phyloP scores from a whole-genome alignment of 2,329 filamentous ascomycete species.

The Scytalidium lignicola region DNA sequence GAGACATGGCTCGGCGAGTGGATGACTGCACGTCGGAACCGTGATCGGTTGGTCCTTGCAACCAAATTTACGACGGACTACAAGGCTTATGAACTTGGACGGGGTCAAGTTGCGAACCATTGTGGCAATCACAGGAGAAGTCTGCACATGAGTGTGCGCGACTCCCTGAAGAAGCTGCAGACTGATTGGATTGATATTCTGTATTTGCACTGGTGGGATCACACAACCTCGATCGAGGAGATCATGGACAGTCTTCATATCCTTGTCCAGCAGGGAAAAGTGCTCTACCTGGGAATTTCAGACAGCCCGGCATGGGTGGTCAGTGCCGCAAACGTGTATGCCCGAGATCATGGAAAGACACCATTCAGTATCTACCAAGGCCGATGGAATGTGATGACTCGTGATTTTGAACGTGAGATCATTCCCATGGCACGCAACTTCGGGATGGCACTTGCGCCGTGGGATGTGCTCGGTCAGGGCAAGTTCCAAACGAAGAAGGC shows the following conservation, averaged over 20 bases:
- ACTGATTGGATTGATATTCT: conserved; percentile 37
- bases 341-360: conserved; percentile 52
- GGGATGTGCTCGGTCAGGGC: conserved; percentile 42
- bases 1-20: conserved; percentile 55
- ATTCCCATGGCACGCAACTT: conserved; percentile 51
- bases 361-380: conserved; percentile 62
- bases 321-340: background rate
- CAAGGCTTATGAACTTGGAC: conserved; percentile 30
- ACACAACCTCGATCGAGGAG: conserved; percentile 49
- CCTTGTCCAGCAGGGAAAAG: conserved; percentile 53
- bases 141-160: conserved; percentile 31
- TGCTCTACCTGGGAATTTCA: conserved; percentile 59
- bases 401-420: conserved; percentile 57
- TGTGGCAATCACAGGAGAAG: conserved; percentile 35
- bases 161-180: conserved; percentile 21
- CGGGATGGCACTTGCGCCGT: conserved; percentile 50
- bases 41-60: conserved; percentile 48
- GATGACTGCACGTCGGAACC: conserved; percentile 42
- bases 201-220: conserved; percentile 36
- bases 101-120: conserved; percentile 33
- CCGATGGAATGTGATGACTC: conserved; percentile 50
- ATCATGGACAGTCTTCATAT: conserved; percentile 61
- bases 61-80: conserved; percentile 59
- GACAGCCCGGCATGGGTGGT: conserved; percentile 66
- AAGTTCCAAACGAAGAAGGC: conserved; percentile 41